These are phyloP conservation scores for Ascochyta lentis DNA, from an alignment of 2,329 filamentous ascomycete species.

Conservation along the genomic window DNA sequence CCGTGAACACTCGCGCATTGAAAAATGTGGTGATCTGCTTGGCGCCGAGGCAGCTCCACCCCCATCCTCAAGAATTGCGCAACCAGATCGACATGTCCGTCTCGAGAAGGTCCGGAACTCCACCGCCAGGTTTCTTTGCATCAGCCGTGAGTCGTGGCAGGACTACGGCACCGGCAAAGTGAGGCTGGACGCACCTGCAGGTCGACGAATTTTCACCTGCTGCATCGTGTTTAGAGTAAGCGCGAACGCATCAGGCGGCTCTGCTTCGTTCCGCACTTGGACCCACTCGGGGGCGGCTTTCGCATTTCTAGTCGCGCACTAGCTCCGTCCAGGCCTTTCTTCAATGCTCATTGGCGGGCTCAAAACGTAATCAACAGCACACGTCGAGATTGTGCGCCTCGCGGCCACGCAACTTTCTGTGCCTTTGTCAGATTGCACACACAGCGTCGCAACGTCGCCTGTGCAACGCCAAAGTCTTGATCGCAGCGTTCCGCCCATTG, in stretches of 20 bases:
- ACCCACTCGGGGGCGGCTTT: constrained; percentile 14
- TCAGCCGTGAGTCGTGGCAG: constrained; percentile 14
- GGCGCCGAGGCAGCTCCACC: constrained; percentile 19
- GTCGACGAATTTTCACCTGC: constrained; percentile 16
- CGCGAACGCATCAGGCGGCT: constrained; percentile 19
- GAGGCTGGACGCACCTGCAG: constrained; percentile 15
- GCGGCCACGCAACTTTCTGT: neutral
- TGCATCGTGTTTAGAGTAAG: constrained; percentile 6
- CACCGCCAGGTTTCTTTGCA: constrained; percentile 11
- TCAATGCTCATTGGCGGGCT: constrained; percentile 12
- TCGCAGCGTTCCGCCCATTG: constrained; percentile 2
- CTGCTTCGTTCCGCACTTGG: constrained; percentile 15
- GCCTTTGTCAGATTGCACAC: neutral
- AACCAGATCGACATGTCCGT: constrained; percentile 17
- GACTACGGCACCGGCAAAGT: constrained; percentile 10
- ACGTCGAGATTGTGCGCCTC: constrained; percentile 6
- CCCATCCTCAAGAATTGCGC: constrained; percentile 16
- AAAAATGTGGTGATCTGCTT: constrained; percentile 22
- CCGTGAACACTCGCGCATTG: constrained; percentile 11
- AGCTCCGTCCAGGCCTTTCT: neutral
- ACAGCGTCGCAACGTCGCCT: constrained; percentile 2
- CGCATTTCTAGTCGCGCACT: constrained; percentile 4
- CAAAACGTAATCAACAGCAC: constrained; percentile 12
- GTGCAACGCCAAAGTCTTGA: constrained; percentile 6
- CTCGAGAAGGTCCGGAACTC: constrained; percentile 9